Conservation (phyloP, 2,329 filamentous ascomycete species). For the Clonostachys sp. region DNA sequence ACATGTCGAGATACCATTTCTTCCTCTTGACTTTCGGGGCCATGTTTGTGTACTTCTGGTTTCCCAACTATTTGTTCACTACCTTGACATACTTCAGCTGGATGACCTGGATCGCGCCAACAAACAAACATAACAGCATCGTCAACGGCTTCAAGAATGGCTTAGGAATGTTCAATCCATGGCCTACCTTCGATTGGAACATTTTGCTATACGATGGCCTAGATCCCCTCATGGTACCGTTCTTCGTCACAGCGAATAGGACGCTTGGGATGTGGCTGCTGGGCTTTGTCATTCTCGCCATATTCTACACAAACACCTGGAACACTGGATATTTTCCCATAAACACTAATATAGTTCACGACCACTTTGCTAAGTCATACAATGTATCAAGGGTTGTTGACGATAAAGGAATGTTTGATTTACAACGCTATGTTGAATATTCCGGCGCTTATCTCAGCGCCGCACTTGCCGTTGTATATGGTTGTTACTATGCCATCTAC, state of each 20-base stretch:
- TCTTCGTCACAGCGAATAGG: constrained; percentile 30
- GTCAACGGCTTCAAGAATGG: constrained; percentile 37
- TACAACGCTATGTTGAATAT: constrained; percentile 31
- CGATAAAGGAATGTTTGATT: constrained; percentile 28
- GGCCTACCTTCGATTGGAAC: constrained; percentile 43
- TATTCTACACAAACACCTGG: constrained; percentile 37
- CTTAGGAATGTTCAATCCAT: constrained; percentile 34
- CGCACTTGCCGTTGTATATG: constrained; percentile 18
- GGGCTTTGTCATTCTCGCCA: constrained; percentile 29
- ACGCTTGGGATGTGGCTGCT: constrained; percentile 25
- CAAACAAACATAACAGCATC: constrained; percentile 29
- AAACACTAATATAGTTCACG: constrained; percentile 35
- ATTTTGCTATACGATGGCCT: constrained; percentile 18
- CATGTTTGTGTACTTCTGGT: constrained; percentile 50
- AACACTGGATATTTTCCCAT: constrained; percentile 39
- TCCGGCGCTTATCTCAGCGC: constrained; percentile 29
- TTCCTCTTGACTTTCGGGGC: constrained; percentile 33
- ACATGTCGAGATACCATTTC: constrained; percentile 37
- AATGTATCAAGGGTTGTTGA: constrained; percentile 25
- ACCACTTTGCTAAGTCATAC: constrained; percentile 33
- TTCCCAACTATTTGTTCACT: constrained; percentile 43
- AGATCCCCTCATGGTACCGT: constrained; percentile 22
- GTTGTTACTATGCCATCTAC: constrained; percentile 16
- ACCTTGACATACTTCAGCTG: constrained; percentile 46
- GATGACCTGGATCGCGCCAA: constrained; percentile 49